These are phyloP conservation scores for Colletotrichum theobromicola DNA, from an alignment of 2,329 filamentous ascomycete species.

Conservation along the genomic window DNA sequence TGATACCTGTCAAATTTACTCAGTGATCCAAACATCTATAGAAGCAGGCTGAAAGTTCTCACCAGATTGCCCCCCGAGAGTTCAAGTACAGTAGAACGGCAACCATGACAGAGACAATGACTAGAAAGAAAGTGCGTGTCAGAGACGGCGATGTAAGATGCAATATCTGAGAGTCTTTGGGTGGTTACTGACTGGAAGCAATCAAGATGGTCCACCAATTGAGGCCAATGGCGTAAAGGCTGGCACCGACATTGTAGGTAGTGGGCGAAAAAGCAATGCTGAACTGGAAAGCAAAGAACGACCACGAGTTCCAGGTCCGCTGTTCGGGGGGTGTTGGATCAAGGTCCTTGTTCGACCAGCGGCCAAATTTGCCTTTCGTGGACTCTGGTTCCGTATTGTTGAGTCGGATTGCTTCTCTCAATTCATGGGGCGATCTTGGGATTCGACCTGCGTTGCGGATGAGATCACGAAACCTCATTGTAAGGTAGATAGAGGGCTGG, in stretches of 20 bases:
- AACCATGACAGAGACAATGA: not conserved
- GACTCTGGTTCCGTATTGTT: not conserved
- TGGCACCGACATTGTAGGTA: slow-evolving; percentile 2
- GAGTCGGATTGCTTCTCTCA: not conserved
- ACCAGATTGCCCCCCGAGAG: not conserved
- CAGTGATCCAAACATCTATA: not conserved
- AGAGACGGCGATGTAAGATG: not conserved
- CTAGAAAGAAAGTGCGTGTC: not conserved
- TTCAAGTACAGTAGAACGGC: not conserved
- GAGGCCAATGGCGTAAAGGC: slow-evolving; percentile 4
- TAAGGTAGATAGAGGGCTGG: not conserved
- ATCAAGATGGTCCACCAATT: slow-evolving; percentile 5
- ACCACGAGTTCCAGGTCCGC: not conserved
- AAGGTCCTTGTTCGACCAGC: slow-evolving; percentile 1
- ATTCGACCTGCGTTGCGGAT: not conserved
- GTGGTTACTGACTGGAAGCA: not conserved
- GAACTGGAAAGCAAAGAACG: not conserved
- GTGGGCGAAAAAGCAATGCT: not conserved
- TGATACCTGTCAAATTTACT: slow-evolving; percentile 5
- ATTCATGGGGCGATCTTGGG: not conserved
- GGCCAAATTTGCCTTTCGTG: not conserved
- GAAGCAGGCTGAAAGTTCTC: not conserved
- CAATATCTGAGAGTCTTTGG: not conserved
- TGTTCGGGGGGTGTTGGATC: not conserved
- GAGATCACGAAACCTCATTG: not conserved